Base-by-base conservation (phyloP, 129 eudicot species). In the Flaveria ramosissima region DNA sequence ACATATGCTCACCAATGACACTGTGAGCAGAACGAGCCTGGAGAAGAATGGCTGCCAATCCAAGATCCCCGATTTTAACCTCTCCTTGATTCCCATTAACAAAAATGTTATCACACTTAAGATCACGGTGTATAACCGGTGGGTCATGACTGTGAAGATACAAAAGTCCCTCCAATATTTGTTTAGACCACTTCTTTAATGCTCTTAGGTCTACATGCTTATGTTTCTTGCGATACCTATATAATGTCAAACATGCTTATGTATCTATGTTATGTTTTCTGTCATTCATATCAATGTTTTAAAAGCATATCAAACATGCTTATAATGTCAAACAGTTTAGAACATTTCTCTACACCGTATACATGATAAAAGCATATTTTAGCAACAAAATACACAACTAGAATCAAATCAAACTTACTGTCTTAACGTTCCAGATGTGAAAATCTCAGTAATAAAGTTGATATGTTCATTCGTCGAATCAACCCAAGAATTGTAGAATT, bases 101-200 rank as follows among this genome's bases (percentile, higher is more conserved):
- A 85, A 95, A 91, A 68, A 95, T 89, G 73, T 95, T 95, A 79
- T 95, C 99, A 69, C 99, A 95, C 86, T 95, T 95, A 27, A 95
- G 76, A 88, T 95, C 99, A 46, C 99, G 97, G 61, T 95, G 99
- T 65, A 95, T 95, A 75, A 95, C 84, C 0, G 99, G 99, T 24
- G 99, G 97, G 24, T 95, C 97, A 82, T 95, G 99, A 84, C 99
- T 80, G 48, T 95, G 99, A 66, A 95, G 99, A 84, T 95, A 91
- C 69, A 73, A 76, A 86, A 95, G 97, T 21, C 99, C 99, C 85
- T 95, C 99, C 76, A 95, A 75, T 59, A 95, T 91, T 82, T 95
- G 99, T 72, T 87, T 89, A 61, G 97, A 95, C 99, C 99, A 95
- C 71, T 95, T 95, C 90, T 95, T 95, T 78, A 95, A 75, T 2